Percentiles rank a stretch among this genome's conserved stretches.
These are phyloP conservation scores for Furcasterigmium sp. DNA, from an alignment of 2,329 filamentous ascomycete genomes.

Conservation along the genomic window DNA sequence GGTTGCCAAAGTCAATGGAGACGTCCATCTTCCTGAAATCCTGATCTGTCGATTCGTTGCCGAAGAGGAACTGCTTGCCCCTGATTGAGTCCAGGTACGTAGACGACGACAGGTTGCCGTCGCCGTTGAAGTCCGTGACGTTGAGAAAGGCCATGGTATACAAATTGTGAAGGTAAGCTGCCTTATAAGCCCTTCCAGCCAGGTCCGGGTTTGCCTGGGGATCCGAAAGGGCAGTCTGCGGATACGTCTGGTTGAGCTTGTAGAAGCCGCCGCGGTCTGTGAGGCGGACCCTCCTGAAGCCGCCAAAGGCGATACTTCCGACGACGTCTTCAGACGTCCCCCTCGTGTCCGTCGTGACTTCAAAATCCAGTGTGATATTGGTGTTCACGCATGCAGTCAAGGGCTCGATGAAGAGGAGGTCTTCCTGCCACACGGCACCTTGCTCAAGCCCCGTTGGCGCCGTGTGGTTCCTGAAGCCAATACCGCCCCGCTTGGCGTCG, in stretches of 20 bases:
- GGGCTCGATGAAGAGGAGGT: slow-evolving; percentile 41
- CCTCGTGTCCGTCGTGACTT: slow-evolving; percentile 15
- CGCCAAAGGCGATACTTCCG: no score
- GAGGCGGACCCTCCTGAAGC: slow-evolving; percentile 21
- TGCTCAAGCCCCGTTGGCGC: slow-evolving; percentile 22
- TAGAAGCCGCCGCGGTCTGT: slow-evolving; percentile 37
- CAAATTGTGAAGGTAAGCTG: slow-evolving; percentile 35
- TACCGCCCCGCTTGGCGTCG: slow-evolving; percentile 31
- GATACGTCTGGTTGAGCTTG: slow-evolving; percentile 27
- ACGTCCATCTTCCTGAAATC: no score
- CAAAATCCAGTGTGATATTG: slow-evolving; percentile 36
- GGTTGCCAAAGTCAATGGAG: no score
- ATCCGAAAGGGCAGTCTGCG: slow-evolving; percentile 20
- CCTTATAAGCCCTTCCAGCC: slow-evolving; percentile 31
- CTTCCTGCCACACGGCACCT: slow-evolving; percentile 38
- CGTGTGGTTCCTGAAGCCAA: slow-evolving; percentile 41
- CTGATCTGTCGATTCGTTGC: no score
- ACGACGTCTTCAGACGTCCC: slow-evolving; percentile 1
- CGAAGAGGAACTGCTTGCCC: no score
- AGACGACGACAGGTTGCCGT: not conserved
- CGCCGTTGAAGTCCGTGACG: slow-evolving; percentile 22
- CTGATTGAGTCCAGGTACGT: not conserved
- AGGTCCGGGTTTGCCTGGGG: slow-evolving; percentile 30
- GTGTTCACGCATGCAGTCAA: slow-evolving; percentile 36
- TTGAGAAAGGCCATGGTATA: slow-evolving; percentile 33